Percentiles rank a stretch among this genome's conserved stretches.
Evolutionary conservation across 2,329 filamentous ascomycete species (phyloP).

Genomic region (Ophiocordyceps unilateralis): DNA sequence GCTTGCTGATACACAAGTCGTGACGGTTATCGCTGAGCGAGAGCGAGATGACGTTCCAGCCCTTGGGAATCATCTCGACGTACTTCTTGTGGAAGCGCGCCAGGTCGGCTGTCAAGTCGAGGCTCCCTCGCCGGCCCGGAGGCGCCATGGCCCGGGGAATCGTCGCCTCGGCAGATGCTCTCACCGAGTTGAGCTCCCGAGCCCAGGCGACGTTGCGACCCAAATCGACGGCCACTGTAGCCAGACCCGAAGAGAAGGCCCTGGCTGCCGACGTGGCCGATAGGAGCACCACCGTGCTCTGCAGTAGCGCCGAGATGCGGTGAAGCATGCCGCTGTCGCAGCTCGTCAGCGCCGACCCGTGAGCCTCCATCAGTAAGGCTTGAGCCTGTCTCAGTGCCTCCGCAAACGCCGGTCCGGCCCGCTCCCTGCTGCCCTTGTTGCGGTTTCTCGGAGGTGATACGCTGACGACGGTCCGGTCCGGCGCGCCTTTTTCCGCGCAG

Average conservation of each 20-base stretch:
- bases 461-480: constrained; percentile 15
- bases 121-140: constrained; percentile 22
- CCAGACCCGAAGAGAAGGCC: constrained; percentile 35
- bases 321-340: constrained; percentile 44
- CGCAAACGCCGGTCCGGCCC: constrained; percentile 26
- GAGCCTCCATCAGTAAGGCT: constrained; percentile 46
- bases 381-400: constrained; percentile 47
- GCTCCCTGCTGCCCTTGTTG: constrained; percentile 13
- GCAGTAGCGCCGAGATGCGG: constrained; percentile 43
- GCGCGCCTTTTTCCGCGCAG: constrained; percentile 21
- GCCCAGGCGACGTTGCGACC: constrained; percentile 52
- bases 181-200: constrained; percentile 42
- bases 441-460: constrained; percentile 19
- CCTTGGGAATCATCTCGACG: constrained; percentile 64
- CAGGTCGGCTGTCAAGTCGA: constrained; percentile 33
- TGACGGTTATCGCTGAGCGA: constrained; percentile 66
- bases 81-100: constrained; percentile 60
- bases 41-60: constrained; percentile 77
- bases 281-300: constrained; percentile 47
- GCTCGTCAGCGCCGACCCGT: constrained; percentile 35
- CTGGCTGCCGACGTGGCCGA: constrained; percentile 39
- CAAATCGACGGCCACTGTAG: constrained; percentile 48
- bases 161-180: constrained; percentile 23
- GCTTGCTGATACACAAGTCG: constrained; percentile 78
- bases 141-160: too few relatives aligned